phyloP scores from a whole-genome alignment of 2,329 filamentous ascomycete species.

The Rutstroemia sp. region DNA sequence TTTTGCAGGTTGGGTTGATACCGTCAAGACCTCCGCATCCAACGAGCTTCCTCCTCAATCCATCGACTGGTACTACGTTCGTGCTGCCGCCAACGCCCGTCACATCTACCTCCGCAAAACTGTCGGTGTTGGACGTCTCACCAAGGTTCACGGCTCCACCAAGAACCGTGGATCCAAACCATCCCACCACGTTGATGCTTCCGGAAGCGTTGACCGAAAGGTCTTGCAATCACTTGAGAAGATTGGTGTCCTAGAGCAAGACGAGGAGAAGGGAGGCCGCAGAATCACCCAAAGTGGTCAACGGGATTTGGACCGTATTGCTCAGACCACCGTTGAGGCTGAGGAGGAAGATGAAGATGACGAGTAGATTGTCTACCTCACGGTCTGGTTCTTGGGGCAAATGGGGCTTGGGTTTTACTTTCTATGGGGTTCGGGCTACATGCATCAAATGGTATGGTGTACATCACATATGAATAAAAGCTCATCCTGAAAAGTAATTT shows the following conservation, averaged over 20 bases:
- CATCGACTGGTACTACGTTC: conserved; percentile 92
- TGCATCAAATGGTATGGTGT: conserved; percentile 13
- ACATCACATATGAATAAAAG: conserved; percentile 7
- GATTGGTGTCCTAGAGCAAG: conserved; percentile 95
- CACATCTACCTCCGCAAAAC: conserved; percentile 99
- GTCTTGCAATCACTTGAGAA: conserved; percentile 96
- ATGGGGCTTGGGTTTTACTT: conserved; percentile 13
- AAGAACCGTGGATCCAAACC: conserved; percentile 95
- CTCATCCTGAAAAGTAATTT: conserved; percentile 5
- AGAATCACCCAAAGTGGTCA: conserved; percentile 97
- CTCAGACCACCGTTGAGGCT: conserved; percentile 70
- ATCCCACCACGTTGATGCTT: conserved; percentile 92
- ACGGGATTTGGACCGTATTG: conserved; percentile 97
- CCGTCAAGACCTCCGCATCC: conserved; percentile 94
- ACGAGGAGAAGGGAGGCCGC: conserved; percentile 97
- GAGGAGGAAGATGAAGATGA: conserved; percentile 60
- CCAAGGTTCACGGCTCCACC: conserved; percentile 90
- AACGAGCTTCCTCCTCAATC: conserved; percentile 98
- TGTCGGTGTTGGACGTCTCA: conserved; percentile 94
- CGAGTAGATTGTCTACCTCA: conserved; percentile 43
- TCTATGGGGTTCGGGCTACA: conserved; percentile 20
- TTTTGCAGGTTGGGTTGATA: conserved; percentile 86
- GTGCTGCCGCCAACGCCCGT: conserved; percentile 89
- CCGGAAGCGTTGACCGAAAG: conserved; percentile 94
- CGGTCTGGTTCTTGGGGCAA: conserved; percentile 10